Conservation (phyloP, 768 basidiomycete genomes). For the Hortiboletus flavorubellus region DNA sequence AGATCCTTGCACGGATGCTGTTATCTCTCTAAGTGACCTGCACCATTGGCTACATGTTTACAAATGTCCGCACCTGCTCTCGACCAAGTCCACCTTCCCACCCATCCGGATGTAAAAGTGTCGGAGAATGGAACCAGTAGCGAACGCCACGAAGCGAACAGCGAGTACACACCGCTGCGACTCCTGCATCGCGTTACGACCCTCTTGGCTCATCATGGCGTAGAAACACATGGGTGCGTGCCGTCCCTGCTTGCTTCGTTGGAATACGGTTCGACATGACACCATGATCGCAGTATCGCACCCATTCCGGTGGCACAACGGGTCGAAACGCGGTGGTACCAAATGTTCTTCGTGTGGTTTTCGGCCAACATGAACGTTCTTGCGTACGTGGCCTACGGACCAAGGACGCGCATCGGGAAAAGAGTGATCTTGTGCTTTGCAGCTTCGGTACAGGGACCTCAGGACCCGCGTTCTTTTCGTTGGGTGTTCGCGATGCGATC, state of each 20-base stretch:
- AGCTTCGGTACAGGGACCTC: constrained; percentile 49
- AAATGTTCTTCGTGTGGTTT: constrained; percentile 53
- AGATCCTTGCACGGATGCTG: too few species aligned
- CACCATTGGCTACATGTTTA: background rate
- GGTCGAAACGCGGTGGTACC: constrained; percentile 40
- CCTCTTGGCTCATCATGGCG: constrained; percentile 33
- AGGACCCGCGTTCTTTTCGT: constrained; percentile 48
- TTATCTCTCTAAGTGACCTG: background rate
- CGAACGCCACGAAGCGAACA: background rate
- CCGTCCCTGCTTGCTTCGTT: background rate
- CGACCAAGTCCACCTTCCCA: background rate
- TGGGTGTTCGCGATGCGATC: constrained; percentile 43
- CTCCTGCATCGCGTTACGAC: constrained; percentile 23
- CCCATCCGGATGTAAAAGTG: background rate
- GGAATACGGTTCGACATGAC: background rate
- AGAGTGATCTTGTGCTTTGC: background rate
- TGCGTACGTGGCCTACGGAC: constrained; percentile 27
- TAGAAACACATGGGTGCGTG: constrained; percentile 42
- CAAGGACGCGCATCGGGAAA: too few species aligned
- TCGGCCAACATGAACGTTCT: constrained; percentile 45
- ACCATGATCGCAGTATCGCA: constrained; percentile 29
- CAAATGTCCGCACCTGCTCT: constrained; percentile 4
- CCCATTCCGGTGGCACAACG: constrained; percentile 37
- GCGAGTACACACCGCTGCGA: background rate
- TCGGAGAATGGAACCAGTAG: constrained; percentile 2